These are phyloP conservation scores for Pseudofabraea citricarpa DNA, from an alignment of 2,329 filamentous ascomycete species.

Conservation along the genomic window DNA sequence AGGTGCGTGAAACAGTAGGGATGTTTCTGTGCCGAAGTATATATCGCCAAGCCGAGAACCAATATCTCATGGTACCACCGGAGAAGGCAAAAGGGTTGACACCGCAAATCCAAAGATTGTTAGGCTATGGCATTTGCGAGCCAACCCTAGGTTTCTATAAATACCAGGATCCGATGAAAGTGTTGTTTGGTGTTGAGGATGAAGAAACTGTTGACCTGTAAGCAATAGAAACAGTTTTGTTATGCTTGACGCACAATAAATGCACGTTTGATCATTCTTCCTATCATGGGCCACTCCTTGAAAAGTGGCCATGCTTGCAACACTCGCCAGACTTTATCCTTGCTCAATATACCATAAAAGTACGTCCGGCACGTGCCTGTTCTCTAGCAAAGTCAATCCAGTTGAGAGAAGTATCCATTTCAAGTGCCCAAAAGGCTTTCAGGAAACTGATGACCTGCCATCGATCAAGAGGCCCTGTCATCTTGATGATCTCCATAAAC, in stretches of 20 bases:
- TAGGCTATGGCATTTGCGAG: constrained; percentile 11
- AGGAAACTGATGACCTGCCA: constrained; percentile 2
- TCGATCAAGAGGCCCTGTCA: constrained; percentile 2
- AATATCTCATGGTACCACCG: constrained; percentile 12
- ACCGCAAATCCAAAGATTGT: constrained; percentile 6
- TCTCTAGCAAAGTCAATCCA: constrained; percentile 6
- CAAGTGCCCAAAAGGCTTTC: constrained; percentile 2
- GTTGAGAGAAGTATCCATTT: neutral
- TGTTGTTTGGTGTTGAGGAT: constrained; percentile 13
- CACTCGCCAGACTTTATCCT: too few species aligned
- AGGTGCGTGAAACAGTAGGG: constrained; percentile 12
- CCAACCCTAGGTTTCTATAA: constrained; percentile 9
- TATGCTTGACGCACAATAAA: too few species aligned
- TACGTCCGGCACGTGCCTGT: constrained; percentile 1
- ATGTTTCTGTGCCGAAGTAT: constrained; percentile 9
- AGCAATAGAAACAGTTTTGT: too few species aligned
- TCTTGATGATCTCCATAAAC: constrained; percentile 2
- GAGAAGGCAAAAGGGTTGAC: constrained; percentile 8
- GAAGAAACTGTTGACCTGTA: constrained; percentile 11
- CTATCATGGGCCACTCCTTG: too few species aligned
- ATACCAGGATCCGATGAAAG: constrained; percentile 14
- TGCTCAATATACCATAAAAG: constrained; percentile 5
- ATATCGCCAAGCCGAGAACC: constrained; percentile 14
- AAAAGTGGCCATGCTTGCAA: too few species aligned
- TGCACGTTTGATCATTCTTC: too few species aligned